Evolutionary conservation across 2,329 filamentous ascomycete genomes (phyloP), one percentile per base, ranked within the genome.

Genomic region (Fusarium cicatricum): DNA sequence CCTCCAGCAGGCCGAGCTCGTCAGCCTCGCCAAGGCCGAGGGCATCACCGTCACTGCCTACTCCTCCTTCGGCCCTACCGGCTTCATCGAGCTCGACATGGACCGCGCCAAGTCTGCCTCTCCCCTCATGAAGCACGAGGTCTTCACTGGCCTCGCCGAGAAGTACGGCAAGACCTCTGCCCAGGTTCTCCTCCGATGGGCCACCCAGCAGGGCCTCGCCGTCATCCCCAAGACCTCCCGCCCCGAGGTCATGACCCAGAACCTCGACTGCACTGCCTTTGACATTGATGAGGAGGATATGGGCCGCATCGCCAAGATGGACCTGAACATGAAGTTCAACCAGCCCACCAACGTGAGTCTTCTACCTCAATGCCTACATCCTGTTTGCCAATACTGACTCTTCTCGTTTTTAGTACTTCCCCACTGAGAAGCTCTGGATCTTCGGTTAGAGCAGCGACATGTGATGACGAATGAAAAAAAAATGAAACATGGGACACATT

Each of bases 171-270:
- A 90, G 81, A 86, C 87, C 9, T 82, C 91, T 7, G 89, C 90
- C 14, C 92, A 97, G 82, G 82, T 96, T 23, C 82, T 96, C 58
- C 82, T 97, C 65, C 85, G 92, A 68, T 97, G 92, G 92, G 86
- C 91, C 17, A 96, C 92, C 14, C 91, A 96, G 82, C 84, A 90
- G 44, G 87, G 86, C 28, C 80, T 95, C 52, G 90, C 90, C 41
- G 89, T 95, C 67, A 95, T 95, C 68, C 91, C 90, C 66, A 94
- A 94, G 85, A 88, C 84, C 61, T 88, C 75, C 76, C 82, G 74
- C 64, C 70, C 62, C 59, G 78, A 71, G 17, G 64, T 78, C 64
- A 81, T 91, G 72, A 73, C 78, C 54, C 80, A 88, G 78, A 92
- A 92, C 77, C 77, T 93, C 62, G 83, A 87, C 64, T 85, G 86